Evolutionary conservation across 257 asterid species (phyloP).

Genomic region (Penstemon barbatus): DNA sequence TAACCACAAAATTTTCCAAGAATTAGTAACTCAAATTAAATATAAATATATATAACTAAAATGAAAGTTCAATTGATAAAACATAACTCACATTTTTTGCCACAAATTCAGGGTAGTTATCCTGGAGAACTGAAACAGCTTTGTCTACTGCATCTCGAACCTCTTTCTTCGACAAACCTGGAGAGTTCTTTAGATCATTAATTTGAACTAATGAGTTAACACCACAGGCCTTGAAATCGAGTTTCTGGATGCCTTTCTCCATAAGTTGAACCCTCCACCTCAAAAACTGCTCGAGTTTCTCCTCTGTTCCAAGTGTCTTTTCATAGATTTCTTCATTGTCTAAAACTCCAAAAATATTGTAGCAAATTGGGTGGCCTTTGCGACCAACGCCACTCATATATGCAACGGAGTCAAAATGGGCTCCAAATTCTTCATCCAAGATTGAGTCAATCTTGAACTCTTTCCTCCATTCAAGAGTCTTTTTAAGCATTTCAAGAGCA

Average conservation of each 20-base stretch:
- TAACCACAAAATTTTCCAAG: conserved; percentile 5
- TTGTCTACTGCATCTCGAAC: conserved; percentile 61
- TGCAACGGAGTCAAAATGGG: conserved; percentile 53
- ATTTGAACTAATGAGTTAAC: conserved; percentile 62
- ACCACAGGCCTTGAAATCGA: conserved; percentile 62
- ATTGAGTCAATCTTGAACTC: conserved; percentile 55
- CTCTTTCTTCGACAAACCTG: conserved; percentile 66
- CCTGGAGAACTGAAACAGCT: conserved; percentile 72
- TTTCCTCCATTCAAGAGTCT: conserved; percentile 74
- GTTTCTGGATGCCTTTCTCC: conserved; percentile 71
- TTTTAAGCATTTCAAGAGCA: conserved; percentile 64
- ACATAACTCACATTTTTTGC: conserved; percentile 63
- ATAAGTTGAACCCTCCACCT: conserved; percentile 82
- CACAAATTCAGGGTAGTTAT: conserved; percentile 80
- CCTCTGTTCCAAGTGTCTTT: conserved; percentile 55
- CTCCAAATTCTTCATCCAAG: conserved; percentile 55
- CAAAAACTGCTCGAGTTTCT: conserved; percentile 62
- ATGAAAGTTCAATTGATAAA: neutral
- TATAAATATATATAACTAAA: neutral
- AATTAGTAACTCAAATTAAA: neutral
- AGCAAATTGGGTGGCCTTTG: conserved; percentile 76
- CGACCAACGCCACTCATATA: conserved; percentile 66
- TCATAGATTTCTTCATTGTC: conserved; percentile 50
- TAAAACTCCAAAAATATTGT: conserved; percentile 67
- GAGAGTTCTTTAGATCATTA: conserved; percentile 66